Evolutionary conservation across 495 filamentous ascomycete species (phyloP).

Genomic region (Talaromyces liani): DNA sequence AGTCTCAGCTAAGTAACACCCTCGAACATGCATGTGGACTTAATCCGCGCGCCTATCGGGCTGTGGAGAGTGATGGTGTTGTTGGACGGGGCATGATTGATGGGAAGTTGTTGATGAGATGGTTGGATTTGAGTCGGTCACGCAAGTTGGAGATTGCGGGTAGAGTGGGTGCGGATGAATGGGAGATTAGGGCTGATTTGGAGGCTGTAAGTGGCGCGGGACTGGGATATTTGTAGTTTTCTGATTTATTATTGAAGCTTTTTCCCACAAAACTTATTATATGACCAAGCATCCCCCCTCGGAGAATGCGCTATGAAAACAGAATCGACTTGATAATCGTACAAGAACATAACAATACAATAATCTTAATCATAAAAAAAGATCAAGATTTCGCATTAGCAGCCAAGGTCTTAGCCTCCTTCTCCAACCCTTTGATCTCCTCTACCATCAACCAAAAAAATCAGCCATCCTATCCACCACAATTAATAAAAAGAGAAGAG

Average conservation of each 20-base stretch:
- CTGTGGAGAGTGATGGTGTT: slow-evolving; percentile 40
- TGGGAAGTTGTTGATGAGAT: slow-evolving; percentile 52
- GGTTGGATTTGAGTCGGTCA: slow-evolving; percentile 62
- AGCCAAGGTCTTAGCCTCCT: slow-evolving; percentile 33
- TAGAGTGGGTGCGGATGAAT: slow-evolving; percentile 51
- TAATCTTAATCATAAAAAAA: not conserved
- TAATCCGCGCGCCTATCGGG: slow-evolving; percentile 73
- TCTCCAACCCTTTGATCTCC: slow-evolving; percentile 34
- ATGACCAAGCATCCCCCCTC: not conserved
- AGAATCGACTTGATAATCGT: not conserved
- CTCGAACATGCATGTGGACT: slow-evolving; percentile 71
- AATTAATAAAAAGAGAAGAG: slow-evolving; percentile 2
- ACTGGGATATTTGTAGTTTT: slow-evolving; percentile 37
- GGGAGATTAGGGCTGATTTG: slow-evolving; percentile 52
- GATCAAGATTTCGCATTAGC: slow-evolving; percentile 1
- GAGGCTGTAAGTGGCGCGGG: slow-evolving; percentile 55
- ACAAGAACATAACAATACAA: not conserved
- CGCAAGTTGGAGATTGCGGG: slow-evolving; percentile 62
- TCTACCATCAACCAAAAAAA: slow-evolving; percentile 18
- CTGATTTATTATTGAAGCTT: not conserved
- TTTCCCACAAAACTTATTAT: not conserved
- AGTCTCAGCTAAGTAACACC: slow-evolving; percentile 66
- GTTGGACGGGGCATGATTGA: slow-evolving; percentile 55
- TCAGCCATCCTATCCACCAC: not conserved
- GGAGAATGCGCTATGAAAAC: not conserved